phyloP scores from a whole-genome alignment of 805 yeast species.

The Candida tammaniensis region DNA sequence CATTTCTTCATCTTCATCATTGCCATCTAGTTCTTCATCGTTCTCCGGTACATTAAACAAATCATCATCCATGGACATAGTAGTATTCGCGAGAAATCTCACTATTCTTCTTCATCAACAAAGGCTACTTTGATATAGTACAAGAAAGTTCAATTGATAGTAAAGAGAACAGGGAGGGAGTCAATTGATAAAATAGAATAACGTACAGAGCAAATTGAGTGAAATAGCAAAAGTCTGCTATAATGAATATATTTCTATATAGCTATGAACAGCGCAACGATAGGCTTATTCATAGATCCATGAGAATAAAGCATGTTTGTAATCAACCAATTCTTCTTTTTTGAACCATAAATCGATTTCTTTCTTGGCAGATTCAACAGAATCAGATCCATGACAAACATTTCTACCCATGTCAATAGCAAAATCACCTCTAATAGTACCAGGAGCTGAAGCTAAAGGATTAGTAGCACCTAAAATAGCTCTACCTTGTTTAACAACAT shows the following conservation, averaged over 20 bases:
- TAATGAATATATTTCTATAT: too few species aligned
- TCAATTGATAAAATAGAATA: too few species aligned
- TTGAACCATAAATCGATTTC: slow-evolving; percentile 98
- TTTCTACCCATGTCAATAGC: slow-evolving; percentile 99
- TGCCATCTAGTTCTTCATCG: slow-evolving; percentile 17
- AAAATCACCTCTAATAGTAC: slow-evolving; percentile 99
- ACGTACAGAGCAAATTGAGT: too few species aligned
- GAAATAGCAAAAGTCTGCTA: too few species aligned
- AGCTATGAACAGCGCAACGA: too few species aligned
- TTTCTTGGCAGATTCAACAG: slow-evolving; percentile 95
- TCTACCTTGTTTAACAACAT: slow-evolving; percentile 98
- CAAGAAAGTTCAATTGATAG: too few species aligned
- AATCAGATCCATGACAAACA: slow-evolving; percentile 99
- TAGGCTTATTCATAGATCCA: slow-evolving; percentile 88
- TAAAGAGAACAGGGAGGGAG: too few species aligned
- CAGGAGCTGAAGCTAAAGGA: slow-evolving; percentile 96
- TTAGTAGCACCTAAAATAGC: slow-evolving; percentile 97
- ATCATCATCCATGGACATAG: slow-evolving; percentile 25
- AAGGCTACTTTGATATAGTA: too few species aligned
- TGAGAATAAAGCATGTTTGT: slow-evolving; percentile 78
- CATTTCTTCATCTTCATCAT: slow-evolving; percentile 19
- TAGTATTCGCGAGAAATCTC: too few species aligned
- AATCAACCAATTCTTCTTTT: slow-evolving; percentile 90
- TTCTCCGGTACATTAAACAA: slow-evolving; percentile 19
- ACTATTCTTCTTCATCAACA: too few species aligned